Base-by-base conservation (phyloP, 1,284 basidiomycete species). In the Vanrija sp. region DNA sequence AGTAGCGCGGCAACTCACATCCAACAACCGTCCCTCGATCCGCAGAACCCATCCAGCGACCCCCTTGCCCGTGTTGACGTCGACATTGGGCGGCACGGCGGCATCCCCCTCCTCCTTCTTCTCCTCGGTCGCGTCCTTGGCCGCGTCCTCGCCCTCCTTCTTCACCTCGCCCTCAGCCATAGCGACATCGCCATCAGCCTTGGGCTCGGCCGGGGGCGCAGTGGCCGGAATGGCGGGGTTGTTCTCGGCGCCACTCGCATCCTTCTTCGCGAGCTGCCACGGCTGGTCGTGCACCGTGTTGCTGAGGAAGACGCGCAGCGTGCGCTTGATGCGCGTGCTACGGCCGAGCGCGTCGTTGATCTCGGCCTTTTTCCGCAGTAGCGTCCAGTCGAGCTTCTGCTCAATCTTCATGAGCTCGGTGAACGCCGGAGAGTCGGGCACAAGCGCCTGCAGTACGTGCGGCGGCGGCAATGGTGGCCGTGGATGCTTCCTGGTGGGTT, bases 381-480 rank as follows among this genome's bases (percentile, higher is more conserved):
- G 86, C 6, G 91, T 95, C 95, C 95, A 98, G 76, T 98, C 94
- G 10, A 98, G 80, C 72, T 88, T 89, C 60, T 88, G 83, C 75
- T 97, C 94, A 82, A 91, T 88, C 58, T 89, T 86, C 46, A 94
- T 79, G 29, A 98, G 80, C 67, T 89, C 85, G 55, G 85, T 83
- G 75, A 97, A 98, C 81, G 95, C 89, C 52, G 82, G 82, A 21
- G 90, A 89, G 75, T 95, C 87, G 18, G 86, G 82, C 65, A 93
- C 74, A 38, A 76, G 69, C 6, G 63, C 55, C 29, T 71, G 64
- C 16, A 76, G 66, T 26, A 77, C 60, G 49, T 77, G 73, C 14
- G 76, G 74, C 29, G 76, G 74, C 2, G 76, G 76, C 19, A 77
- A 68, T 6, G 72, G 72, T 9, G 69, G 66, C n/a, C 71, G 65